Percentiles rank a stretch among this genome's conserved stretches.
These are phyloP conservation scores for Malassezia furfur DNA, from an alignment of 1,284 basidiomycete genomes.

Conservation along the genomic window DNA sequence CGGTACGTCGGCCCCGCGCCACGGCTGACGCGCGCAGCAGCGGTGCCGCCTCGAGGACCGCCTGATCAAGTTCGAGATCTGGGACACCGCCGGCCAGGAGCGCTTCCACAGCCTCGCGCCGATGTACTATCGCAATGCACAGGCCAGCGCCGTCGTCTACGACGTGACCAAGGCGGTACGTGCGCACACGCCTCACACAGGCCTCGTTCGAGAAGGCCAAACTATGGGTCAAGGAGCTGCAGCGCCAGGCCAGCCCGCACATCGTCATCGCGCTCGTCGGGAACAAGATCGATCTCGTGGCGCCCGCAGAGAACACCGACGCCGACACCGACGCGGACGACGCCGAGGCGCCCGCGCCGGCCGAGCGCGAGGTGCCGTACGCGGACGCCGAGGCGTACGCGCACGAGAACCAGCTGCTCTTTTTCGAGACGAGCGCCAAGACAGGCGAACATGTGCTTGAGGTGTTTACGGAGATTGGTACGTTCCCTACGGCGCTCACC, in stretches of 20 bases:
- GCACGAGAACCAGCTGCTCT: slow-evolving; percentile 78
- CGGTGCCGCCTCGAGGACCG: slow-evolving; percentile 59
- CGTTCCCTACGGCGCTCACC: neutral
- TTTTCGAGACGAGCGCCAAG: slow-evolving; percentile 98
- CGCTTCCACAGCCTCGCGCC: slow-evolving; percentile 86
- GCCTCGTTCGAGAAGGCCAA: slow-evolving; percentile 92
- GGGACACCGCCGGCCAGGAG: slow-evolving; percentile 91
- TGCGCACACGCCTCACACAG: neutral
- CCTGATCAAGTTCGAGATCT: slow-evolving; percentile 86
- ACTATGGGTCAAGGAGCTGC: slow-evolving; percentile 98
- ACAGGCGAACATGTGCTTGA: slow-evolving; percentile 92
- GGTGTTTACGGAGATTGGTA: slow-evolving; percentile 73
- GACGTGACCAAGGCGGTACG: slow-evolving; percentile 68
- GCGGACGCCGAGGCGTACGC: slow-evolving; percentile 96
- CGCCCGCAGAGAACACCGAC: slow-evolving; percentile 20
- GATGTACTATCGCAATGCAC: slow-evolving; percentile 98
- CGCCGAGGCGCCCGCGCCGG: slow-evolving; percentile 14
- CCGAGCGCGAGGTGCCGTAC: slow-evolving; percentile 34
- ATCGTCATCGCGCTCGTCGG: slow-evolving; percentile 67
- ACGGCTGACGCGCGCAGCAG: slow-evolving; percentile 24
- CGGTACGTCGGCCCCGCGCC: slow-evolving; percentile 20
- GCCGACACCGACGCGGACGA: slow-evolving; percentile 52
- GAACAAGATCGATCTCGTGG: slow-evolving; percentile 67
- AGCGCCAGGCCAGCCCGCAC: slow-evolving; percentile 96
- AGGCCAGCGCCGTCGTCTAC: slow-evolving; percentile 95